Evolutionary conservation across 805 yeast genomes (phyloP).

Genomic region (Candida suzukii): DNA sequence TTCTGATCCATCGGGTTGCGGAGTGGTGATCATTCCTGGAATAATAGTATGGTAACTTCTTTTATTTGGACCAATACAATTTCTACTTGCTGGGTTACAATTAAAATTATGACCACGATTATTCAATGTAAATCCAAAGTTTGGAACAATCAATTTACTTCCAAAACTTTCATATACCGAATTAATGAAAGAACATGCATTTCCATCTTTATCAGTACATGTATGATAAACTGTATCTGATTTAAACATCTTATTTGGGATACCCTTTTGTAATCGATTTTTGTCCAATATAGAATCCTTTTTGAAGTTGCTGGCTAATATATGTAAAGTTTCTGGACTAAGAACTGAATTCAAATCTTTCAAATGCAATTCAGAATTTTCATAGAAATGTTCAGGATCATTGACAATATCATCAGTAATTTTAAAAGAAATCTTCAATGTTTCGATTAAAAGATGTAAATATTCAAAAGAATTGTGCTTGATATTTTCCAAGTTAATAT

Average conservation of each 20-base stretch:
- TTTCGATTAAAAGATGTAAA: conserved; percentile 61
- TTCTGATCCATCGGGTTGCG: conserved; percentile 15
- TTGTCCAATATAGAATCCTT: conserved; percentile 33
- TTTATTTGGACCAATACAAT: conserved; percentile 60
- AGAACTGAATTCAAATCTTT: conserved; percentile 34
- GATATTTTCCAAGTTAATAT: conserved; percentile 33
- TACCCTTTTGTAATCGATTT: conserved; percentile 36
- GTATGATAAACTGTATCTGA: conserved; percentile 72
- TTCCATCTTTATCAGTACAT: conserved; percentile 60
- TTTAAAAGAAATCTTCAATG: conserved; percentile 63
- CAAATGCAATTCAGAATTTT: conserved; percentile 9
- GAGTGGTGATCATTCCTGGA: conserved; percentile 68
- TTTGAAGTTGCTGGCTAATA: conserved; percentile 41
- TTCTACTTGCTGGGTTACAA: conserved; percentile 47
- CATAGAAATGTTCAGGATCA: conserved; percentile 40
- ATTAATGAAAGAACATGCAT: conserved; percentile 76
- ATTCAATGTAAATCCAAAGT: conserved; percentile 62
- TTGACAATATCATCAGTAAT: conserved; percentile 71
- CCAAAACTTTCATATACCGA: conserved; percentile 70
- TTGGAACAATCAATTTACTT: conserved; percentile 58
- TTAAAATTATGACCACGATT: conserved; percentile 76
- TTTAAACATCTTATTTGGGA: conserved; percentile 50
- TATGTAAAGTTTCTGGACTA: conserved; percentile 38
- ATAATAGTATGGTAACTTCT: conserved; percentile 80
- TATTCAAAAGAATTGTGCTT: conserved; percentile 67